phyloP scores from a whole-genome alignment of 441 rosid species.

The Biscutella laevigata region DNA sequence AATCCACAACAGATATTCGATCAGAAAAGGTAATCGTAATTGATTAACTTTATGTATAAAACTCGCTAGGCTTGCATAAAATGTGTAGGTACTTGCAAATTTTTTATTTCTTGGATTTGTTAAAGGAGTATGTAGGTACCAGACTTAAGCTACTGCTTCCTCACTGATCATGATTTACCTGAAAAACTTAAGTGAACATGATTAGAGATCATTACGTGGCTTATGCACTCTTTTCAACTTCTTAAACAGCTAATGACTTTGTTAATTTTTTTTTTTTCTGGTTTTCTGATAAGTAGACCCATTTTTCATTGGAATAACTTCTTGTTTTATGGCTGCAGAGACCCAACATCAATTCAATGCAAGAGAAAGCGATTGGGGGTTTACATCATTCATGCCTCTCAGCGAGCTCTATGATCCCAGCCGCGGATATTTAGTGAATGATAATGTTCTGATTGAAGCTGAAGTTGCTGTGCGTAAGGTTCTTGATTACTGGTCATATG shows the following conservation, averaged over 20 bases:
- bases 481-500: conserved; percentile 76
- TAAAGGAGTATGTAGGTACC: neutral
- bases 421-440: conserved; percentile 70
- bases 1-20: conserved; percentile 48
- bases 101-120: neutral
- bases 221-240: conserved; percentile 1
- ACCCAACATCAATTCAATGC: conserved; percentile 86
- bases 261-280: neutral
- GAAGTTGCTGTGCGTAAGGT: conserved; percentile 71
- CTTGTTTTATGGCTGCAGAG: conserved; percentile 39
- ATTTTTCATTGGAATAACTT: neutral
- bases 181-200: neutral
- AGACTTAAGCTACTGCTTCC: neutral
- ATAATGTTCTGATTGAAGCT: conserved; percentile 67
- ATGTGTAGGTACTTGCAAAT: neutral
- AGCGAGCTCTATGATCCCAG: conserved; percentile 71
- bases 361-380: conserved; percentile 92
- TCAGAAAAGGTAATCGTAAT: conserved; percentile 64
- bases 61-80: neutral
- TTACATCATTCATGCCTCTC: conserved; percentile 85
- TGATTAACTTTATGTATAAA: neutral
- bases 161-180: neutral
- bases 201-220: neutral
- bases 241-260: neutral
- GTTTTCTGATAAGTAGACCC: conserved; percentile 1